Conservation (phyloP, 768 basidiomycete species). For the Cyclocybe cylindracea region DNA sequence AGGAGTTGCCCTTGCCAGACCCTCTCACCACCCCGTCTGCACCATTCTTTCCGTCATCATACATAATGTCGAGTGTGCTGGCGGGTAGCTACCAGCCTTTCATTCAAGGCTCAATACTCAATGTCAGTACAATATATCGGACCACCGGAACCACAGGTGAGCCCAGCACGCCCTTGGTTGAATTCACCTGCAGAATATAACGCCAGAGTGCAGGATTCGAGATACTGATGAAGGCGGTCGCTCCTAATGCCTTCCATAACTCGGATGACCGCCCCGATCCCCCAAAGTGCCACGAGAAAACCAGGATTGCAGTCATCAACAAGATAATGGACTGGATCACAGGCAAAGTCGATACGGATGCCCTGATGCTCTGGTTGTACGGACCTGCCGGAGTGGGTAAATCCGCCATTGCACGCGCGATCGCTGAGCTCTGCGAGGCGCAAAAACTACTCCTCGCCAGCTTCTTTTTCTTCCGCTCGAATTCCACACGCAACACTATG, state of each 20-base stretch:
- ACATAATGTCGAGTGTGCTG: too few relatives aligned
- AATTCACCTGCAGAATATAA: too few relatives aligned
- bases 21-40: too few relatives aligned
- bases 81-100: too few relatives aligned
- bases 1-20: too few relatives aligned
- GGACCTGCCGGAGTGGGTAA: conserved; percentile 19
- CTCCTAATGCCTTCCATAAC: conserved; percentile 11
- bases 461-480: conserved; percentile 15
- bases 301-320: conserved; percentile 9
- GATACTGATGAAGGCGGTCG: neutral
- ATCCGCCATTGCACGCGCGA: conserved; percentile 12
- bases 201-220: too few relatives aligned
- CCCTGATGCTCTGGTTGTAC: conserved; percentile 15
- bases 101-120: too few relatives aligned
- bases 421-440: conserved; percentile 7
- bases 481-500: conserved; percentile 3
- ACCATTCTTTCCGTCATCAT: too few relatives aligned
- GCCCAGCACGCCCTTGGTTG: too few relatives aligned
- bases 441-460: neutral
- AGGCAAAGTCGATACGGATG: neutral
- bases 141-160: too few relatives aligned
- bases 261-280: conserved; percentile 7
- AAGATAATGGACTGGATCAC: conserved; percentile 10
- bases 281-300: conserved; percentile 14
- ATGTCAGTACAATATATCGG: too few relatives aligned